phyloP scores from a whole-genome alignment of 169 alveolate genomes.

The Eimeria mitis region DNA sequence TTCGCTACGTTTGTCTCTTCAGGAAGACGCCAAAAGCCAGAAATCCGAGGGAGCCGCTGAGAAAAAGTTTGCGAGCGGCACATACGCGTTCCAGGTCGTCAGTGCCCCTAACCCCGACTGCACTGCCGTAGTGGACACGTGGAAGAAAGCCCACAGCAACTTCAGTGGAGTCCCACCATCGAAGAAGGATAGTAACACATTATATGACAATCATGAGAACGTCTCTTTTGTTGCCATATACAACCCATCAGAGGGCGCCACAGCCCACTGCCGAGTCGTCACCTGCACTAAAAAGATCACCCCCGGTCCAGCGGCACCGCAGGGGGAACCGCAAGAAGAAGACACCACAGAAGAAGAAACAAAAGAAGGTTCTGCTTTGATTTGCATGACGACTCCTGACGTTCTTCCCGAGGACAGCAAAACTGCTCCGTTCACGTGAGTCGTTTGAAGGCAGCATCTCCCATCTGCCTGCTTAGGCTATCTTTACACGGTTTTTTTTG shows the following conservation, averaged over 20 bases:
- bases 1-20: neutral
- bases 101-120: neutral
- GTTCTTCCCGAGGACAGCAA: neutral
- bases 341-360: too few species aligned
- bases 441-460: neutral
- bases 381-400: neutral
- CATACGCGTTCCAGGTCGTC: slow-evolving; percentile 15
- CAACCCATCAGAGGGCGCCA: neutral
- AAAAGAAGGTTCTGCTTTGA: too few species aligned
- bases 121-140: neutral
- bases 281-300: neutral
- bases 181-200: neutral
- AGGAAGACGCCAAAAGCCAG: neutral
- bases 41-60: neutral
- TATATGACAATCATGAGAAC: neutral
- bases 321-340: neutral
- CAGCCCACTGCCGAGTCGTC: slow-evolving; percentile 4
- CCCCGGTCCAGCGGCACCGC: neutral
- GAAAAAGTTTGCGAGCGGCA: neutral
- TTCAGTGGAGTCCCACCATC: neutral
- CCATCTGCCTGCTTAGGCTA: neutral
- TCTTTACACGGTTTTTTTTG: neutral
- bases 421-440: neutral
- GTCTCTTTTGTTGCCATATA: slow-evolving; percentile 5
- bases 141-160: slow-evolving; percentile 8